Conservation (phyloP, 805 yeast genomes). For the Hanseniaspora lachancei region DNA sequence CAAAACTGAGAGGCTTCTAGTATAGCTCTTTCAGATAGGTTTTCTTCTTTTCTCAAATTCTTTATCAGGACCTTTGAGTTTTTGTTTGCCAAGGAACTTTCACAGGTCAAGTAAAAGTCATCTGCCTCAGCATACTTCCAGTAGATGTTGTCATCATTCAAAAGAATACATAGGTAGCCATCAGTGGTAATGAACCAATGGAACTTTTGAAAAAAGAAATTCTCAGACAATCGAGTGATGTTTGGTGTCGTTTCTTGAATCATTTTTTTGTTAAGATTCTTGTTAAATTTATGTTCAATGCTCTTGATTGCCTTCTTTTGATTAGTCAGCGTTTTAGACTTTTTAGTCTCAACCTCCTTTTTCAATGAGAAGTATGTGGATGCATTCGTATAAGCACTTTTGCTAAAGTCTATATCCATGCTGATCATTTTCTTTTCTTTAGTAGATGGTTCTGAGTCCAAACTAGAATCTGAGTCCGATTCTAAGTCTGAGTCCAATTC, state of each 20-base stretch:
- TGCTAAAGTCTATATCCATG: slow-evolving; percentile 51
- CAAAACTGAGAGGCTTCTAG: slow-evolving; percentile 82
- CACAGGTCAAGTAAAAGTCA: slow-evolving; percentile 52
- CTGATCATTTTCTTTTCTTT: slow-evolving; percentile 24
- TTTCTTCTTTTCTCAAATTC: slow-evolving; percentile 59
- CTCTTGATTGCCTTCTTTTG: slow-evolving; percentile 67
- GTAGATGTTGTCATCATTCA: slow-evolving; percentile 76
- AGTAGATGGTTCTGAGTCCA: slow-evolving; percentile 12
- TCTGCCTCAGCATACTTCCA: slow-evolving; percentile 60
- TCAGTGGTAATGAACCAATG: slow-evolving; percentile 90
- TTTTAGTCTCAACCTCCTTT: slow-evolving; percentile 63
- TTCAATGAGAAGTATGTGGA: slow-evolving; percentile 65
- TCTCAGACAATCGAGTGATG: slow-evolving; percentile 48
- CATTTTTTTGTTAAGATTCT: slow-evolving; percentile 53
- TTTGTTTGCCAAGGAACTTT: slow-evolving; percentile 49
- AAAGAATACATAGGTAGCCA: slow-evolving; percentile 61
- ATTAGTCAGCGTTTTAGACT: slow-evolving; percentile 63
- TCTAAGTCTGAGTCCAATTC: slow-evolving; percentile 26
- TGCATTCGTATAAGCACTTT: slow-evolving; percentile 83
- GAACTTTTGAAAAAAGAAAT: slow-evolving; percentile 87
- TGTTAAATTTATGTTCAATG: slow-evolving; percentile 64
- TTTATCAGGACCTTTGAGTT: slow-evolving; percentile 67
- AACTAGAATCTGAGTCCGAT: slow-evolving; percentile 23
- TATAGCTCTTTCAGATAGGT: slow-evolving; percentile 70
- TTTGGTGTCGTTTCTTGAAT: slow-evolving; percentile 40